Evolutionary conservation across 257 asterid species (phyloP).

Genomic region (Penstemon davidsonii): DNA sequence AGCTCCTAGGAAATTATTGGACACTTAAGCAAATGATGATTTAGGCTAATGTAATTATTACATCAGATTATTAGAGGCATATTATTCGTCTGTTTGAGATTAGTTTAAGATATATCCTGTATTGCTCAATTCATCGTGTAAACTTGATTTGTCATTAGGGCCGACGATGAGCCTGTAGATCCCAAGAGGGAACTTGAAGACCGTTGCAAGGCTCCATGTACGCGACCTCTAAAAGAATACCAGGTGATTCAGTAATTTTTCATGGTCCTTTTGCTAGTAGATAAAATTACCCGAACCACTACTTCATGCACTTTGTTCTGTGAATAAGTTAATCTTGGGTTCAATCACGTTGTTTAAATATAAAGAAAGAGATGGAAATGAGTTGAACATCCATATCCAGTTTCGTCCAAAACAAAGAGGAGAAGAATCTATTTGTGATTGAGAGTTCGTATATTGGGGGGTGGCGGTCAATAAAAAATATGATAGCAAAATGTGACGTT

Average conservation of each 20-base stretch:
- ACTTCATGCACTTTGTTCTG: constrained; percentile 4
- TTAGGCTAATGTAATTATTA: background rate
- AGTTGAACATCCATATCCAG: no score
- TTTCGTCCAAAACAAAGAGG: no score
- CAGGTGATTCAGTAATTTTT: constrained; percentile 36
- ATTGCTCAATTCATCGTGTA: constrained; percentile 5
- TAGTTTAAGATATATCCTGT: background rate
- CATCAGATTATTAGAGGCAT: background rate
- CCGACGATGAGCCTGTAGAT: constrained; percentile 64
- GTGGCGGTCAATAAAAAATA: background rate
- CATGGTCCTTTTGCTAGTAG: background rate
- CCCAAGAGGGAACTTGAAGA: constrained; percentile 59
- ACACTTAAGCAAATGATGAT: background rate
- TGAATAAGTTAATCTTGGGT: background rate
- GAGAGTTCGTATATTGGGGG: background rate
- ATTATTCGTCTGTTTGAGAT: background rate
- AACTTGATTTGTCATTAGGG: constrained; percentile 40
- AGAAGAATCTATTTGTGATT: no score
- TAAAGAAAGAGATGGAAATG: no score
- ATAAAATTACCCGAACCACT: background rate
- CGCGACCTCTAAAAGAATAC: constrained; percentile 51
- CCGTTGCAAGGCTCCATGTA: constrained; percentile 68
- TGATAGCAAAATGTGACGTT: no score
- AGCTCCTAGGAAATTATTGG: constrained; percentile 4
- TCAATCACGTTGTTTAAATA: background rate